Base-by-base conservation (phyloP, 805 yeast species). In the Barnettozyma vustinii region DNA sequence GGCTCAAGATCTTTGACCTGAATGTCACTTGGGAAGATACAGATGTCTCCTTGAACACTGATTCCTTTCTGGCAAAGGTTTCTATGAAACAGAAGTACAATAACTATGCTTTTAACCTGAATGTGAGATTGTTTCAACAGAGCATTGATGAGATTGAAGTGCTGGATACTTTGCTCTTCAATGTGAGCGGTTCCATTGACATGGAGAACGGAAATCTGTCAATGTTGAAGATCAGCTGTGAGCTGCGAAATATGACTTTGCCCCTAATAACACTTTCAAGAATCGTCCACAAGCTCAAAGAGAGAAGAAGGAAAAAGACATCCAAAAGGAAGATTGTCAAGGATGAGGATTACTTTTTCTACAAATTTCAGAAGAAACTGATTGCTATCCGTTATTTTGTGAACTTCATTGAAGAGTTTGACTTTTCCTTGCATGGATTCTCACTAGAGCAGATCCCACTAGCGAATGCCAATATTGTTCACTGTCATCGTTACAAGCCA, bases 401-500 rank as follows among this genome's bases (percentile, higher is more conserved):
- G 5, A 48, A 50, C 15, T 41, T 57, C 5, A 32, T 57, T 3
- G 60, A 60, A 23, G 50, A 52, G 21, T 6, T 52, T 5, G 54
- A 50, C 9, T 16, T 58, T 1, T 46, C 58, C 3, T 47, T 57
- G 15, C 60, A 59, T 35, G 53, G 54, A 0, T 30, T 59, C 4
- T 40, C 51, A 8, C 44, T 61, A 13, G 42, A 37, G 7, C 55
- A 60, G 37, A 52, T 59, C 2, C 65, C 65, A 25, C 19, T 60
- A 3, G 59, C 53, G 2, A 48, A 56, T 19, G 26, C 44, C 4
- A 51, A 51, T 19, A 47, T 59, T 5, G 50, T 57, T 4, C 43
- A 39, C 9, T 59, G 64, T 37, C 52, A 52, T 4, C 32, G 52
- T n/a, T 61, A 60, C 36, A 35, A 50, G 4, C 64, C 65, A 9